phyloP scores from a whole-genome alignment of 352 stramenopile genomes.

The Ochromonadaceae sp. region DNA sequence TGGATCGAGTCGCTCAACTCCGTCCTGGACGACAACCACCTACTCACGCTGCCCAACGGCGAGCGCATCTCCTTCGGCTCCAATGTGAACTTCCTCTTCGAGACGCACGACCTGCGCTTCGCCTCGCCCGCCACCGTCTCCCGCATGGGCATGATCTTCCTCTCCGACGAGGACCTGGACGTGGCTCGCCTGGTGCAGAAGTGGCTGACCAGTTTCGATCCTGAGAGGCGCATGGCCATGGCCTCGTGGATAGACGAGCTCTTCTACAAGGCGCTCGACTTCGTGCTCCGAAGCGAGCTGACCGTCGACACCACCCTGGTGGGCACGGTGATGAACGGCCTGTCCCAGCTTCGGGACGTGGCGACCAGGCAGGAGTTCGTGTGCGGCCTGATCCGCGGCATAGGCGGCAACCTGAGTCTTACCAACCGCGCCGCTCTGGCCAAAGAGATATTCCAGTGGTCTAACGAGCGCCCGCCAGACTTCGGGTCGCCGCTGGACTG shows the following conservation, averaged over 20 bases:
- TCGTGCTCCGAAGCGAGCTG: conserved; percentile 60
- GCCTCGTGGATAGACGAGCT: conserved; percentile 73
- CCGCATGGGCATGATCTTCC: conserved; percentile 89
- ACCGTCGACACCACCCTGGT: conserved; percentile 79
- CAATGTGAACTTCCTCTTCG: conserved; percentile 92
- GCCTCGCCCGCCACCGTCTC: conserved; percentile 87
- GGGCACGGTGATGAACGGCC: conserved; percentile 72
- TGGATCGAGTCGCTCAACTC: conserved; percentile 92
- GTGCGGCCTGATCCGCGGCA: conserved; percentile 65
- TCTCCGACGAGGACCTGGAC: conserved; percentile 68
- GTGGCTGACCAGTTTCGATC: conserved; percentile 47
- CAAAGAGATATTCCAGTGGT: conserved; percentile 64
- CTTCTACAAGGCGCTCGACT: conserved; percentile 64
- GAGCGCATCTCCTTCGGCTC: conserved; percentile 82
- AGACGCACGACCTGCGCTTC: conserved; percentile 81
- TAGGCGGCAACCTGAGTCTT: conserved; percentile 73
- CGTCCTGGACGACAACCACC: conserved; percentile 84
- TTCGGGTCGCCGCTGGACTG: conserved; percentile 63
- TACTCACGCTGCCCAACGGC: conserved; percentile 85
- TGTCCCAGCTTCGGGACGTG: conserved; percentile 57
- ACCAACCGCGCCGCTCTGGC: conserved; percentile 52
- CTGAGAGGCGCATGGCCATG: conserved; percentile 42
- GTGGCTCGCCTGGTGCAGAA: conserved; percentile 48
- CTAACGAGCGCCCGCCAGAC: conserved; percentile 66
- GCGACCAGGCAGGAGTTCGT: conserved; percentile 65